Conservation (phyloP, 148 eudicot genomes). For the Hydrangea macrophylla region DNA sequence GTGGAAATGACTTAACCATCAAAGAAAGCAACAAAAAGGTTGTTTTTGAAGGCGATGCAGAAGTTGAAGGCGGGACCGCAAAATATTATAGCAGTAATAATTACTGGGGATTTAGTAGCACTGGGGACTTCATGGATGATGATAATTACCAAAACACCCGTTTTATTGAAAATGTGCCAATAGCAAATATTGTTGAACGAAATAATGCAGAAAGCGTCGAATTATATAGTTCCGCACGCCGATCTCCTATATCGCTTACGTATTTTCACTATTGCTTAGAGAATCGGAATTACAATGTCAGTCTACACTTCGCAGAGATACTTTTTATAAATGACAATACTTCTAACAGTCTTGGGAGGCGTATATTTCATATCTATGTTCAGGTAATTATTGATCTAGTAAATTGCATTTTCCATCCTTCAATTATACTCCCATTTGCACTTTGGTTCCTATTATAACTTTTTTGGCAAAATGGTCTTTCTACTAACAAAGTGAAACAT, state of each 20-base stretch:
- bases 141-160: constrained; percentile 33
- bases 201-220: constrained; percentile 57
- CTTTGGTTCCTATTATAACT: too few species aligned
- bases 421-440: too few species aligned
- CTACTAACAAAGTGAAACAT: too few species aligned
- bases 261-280: constrained; percentile 72
- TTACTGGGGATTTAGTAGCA: constrained; percentile 74
- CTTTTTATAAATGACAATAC: constrained; percentile 47
- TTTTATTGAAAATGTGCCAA: constrained; percentile 11
- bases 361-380: constrained; percentile 69
- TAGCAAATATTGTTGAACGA: constrained; percentile 23
- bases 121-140: constrained; percentile 75
- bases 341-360: constrained; percentile 61
- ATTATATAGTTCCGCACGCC: constrained; percentile 54
- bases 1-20: constrained; percentile 48
- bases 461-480: too few species aligned
- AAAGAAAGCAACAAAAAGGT: constrained; percentile 30
- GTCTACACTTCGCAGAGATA: constrained; percentile 74
- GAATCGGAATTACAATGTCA: constrained; percentile 56
- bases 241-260: constrained; percentile 60
- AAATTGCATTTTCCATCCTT: not conserved
- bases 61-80: constrained; percentile 49
- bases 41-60: constrained; percentile 61
- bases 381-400: constrained; percentile 47
- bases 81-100: constrained; percentile 29